Base-by-base conservation (phyloP, 768 basidiomycete genomes). In the Auriscalpium orientale region DNA sequence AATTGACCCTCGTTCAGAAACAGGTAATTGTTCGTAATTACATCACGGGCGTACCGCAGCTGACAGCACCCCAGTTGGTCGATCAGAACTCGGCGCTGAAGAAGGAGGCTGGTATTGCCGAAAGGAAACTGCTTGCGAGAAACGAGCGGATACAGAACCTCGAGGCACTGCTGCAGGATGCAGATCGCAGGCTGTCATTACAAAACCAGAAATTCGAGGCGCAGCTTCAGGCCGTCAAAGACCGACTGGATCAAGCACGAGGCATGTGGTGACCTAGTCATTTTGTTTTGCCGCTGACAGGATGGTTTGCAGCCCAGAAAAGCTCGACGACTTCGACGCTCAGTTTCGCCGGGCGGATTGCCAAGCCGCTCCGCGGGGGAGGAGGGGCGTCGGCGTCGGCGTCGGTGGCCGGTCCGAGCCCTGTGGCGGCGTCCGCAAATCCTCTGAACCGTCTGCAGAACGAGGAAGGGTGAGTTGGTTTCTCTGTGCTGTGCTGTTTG, bases 131-230 rank as follows among this genome's bases (percentile, higher is more conserved):
- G 28, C 80, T 97, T 63, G 93, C 95, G 38, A 85, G 97, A 55
- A 98, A 98, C 67, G 97, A 98, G 71, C 87, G 97, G 64, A 98
- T 99, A 74, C 89, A 94, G 74, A 95, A 93, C 71, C 79, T 99
- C 59, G 97, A 99, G 71, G 84, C 87, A 3, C 74, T 97, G 38
- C 78, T 98, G 33, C 93, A 93, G 65, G 93, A 95, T 64, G 92
- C 95, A 46, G 94, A 98, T 74, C 87, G 92, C 46, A 83, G 94
- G 64, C 75, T 98, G 58, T 86, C 87, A n/a, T 72, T 88, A 57
- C 91, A 95, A 76, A 94, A 98, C 70, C 85, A 91, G 79, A 97
- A 94, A 73, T 95, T 94, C 73, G 94, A 98, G 72, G 81, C 84
- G 43, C 93, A 97, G 70, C 73, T 98, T 51, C 90, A 95, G 69